Conservation (phyloP, 352 stramenopile species). For the Blastocystis sp. region DNA sequence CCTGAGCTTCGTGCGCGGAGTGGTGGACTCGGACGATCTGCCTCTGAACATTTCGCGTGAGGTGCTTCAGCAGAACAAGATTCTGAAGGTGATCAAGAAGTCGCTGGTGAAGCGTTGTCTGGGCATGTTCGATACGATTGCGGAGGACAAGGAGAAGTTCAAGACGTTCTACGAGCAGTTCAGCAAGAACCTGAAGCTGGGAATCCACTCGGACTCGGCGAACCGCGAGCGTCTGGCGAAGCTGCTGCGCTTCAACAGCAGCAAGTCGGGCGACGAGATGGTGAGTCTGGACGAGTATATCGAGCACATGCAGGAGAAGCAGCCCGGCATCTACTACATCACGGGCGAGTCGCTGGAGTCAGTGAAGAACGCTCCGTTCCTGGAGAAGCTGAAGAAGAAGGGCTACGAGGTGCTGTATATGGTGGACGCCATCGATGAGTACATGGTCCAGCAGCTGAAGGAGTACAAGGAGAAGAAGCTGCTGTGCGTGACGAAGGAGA, state of each 20-base stretch:
- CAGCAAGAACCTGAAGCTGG: slow-evolving; percentile 58
- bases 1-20: slow-evolving; percentile 93
- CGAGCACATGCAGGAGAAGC: slow-evolving; percentile 81
- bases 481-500: slow-evolving; percentile 83
- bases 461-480: slow-evolving; percentile 99
- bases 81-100: slow-evolving; percentile 98
- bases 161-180: slow-evolving; percentile 71
- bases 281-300: slow-evolving; percentile 71
- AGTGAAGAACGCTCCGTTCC: slow-evolving; percentile 96
- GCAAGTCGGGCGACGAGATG: slow-evolving; percentile 89
- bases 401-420: slow-evolving; percentile 97
- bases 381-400: slow-evolving; percentile 99
- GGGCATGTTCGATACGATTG: slow-evolving; percentile 45
- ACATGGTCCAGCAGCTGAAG: slow-evolving; percentile 96
- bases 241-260: slow-evolving; percentile 93
- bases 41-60: slow-evolving; percentile 98
- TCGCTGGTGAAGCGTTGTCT: slow-evolving; percentile 93
- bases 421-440: slow-evolving; percentile 98
- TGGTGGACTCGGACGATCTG: slow-evolving; percentile 96
- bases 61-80: slow-evolving; percentile 99
- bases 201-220: slow-evolving; percentile 92
- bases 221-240: slow-evolving; percentile 98
- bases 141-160: slow-evolving; percentile 84
- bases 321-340: slow-evolving; percentile 99
- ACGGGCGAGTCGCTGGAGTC: slow-evolving; percentile 91